Base-by-base conservation (phyloP, 2,329 filamentous ascomycete species). In the Fusarium verrucosum region DNA sequence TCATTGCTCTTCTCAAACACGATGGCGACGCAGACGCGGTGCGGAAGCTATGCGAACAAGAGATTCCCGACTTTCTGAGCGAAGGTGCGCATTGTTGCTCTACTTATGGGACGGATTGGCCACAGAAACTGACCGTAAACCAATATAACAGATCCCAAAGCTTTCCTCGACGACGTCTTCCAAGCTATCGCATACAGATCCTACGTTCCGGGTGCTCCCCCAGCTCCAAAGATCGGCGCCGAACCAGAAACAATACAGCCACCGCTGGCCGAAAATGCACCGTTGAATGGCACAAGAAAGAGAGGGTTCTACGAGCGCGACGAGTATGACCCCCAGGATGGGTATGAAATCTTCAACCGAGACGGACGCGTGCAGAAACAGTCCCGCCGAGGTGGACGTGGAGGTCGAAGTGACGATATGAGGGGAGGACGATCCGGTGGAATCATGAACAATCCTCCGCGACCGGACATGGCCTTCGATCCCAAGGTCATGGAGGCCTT, bases 61-160 rank as follows among this genome's bases (percentile, higher is more conserved):
- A 92, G 74, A 87, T 94, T 36, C 84, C 86, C 4, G 91, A 94
- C 73, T 94, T 94, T 73, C 77, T 94, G 17, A 86, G 86, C 70
- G 88, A 92, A 70, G 85, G 89, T 77, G 50, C 41, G 46, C 26
- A 40, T 17, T 22, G 22, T n/a, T 58, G 25, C 30, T 38, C 20
- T 42, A 10, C 20, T 35, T n/a, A 23, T 25, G 13, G n/a, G 10
- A 10, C 17, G 14, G n/a, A 35, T 20, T 30, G 7, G 20, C 20
- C 25, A 9, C n/a, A 36, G 41, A 44, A 35, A 49, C 62, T 72
- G 32, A 71, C 58, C 16, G 3, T 33, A 13, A 16, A 8, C 14
- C 19, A 7, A 26, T 19, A 42, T 37, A 5, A 10, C 55, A 78
- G 77, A 79, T 30, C 70, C 77, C 13, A 78, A 75, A 49, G 65